Percentiles rank a stretch among this genome's conserved stretches.
Conservation (phyloP, 257 asterid species). For the Plectranthus barbatus region DNA sequence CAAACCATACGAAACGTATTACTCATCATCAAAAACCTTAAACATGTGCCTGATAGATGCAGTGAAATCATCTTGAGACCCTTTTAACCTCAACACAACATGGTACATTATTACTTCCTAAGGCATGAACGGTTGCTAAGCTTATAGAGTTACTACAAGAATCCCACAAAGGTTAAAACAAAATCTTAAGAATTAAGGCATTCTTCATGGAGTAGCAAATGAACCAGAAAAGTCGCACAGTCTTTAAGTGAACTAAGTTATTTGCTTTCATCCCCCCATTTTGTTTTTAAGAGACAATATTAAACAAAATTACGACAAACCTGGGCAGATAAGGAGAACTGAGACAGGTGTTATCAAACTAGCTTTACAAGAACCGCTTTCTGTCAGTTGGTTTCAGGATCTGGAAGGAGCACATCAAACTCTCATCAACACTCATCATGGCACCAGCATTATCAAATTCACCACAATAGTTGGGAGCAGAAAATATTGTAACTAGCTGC, state of each 20-base stretch:
- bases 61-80: not conserved
- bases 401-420: slow-evolving; percentile 85
- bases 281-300: not conserved
- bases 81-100: not conserved
- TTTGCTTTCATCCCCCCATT: too few relatives aligned
- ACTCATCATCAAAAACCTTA: not conserved
- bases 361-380: slow-evolving; percentile 40
- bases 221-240: too few relatives aligned
- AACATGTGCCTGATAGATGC: not conserved
- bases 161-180: too few relatives aligned
- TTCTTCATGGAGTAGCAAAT: not conserved
- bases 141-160: too few relatives aligned
- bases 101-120: too few relatives aligned
- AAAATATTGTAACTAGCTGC: slow-evolving; percentile 75
- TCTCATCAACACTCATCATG: slow-evolving; percentile 83
- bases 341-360: slow-evolving; percentile 10
- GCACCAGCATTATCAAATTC: slow-evolving; percentile 88
- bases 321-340: slow-evolving; percentile 20
- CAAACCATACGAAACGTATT: not conserved
- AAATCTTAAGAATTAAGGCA: not conserved
- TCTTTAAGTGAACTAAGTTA: too few relatives aligned
- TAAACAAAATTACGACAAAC: slow-evolving; percentile 15
- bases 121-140: not conserved
- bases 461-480: slow-evolving; percentile 83
- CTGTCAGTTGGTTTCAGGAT: slow-evolving; percentile 60